Percentiles rank a stretch among this genome's conserved stretches.
Evolutionary conservation across 352 stramenopile species (phyloP).

Genomic region (Thraustochytrium striatum): DNA sequence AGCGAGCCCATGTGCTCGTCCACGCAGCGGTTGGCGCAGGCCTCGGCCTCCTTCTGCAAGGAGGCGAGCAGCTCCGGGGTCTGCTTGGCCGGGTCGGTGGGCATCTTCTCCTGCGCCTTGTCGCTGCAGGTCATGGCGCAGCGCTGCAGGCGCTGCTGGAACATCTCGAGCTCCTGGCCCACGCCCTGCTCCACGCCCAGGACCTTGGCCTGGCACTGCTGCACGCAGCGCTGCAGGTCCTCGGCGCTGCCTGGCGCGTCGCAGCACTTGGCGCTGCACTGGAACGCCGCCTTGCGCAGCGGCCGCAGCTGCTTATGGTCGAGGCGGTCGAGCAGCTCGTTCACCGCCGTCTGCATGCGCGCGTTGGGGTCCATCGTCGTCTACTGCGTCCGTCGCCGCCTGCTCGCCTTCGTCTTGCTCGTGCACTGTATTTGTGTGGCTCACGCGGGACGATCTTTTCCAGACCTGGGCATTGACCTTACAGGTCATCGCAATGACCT

Average conservation of each 20-base stretch:
- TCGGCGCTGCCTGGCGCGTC: not conserved
- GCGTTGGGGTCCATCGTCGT: slow-evolving; percentile 35
- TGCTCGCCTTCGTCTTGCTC: not conserved
- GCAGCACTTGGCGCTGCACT: slow-evolving; percentile 52
- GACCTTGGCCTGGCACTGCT: slow-evolving; percentile 30
- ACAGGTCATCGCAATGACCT: too few species aligned
- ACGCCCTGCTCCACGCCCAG: not conserved
- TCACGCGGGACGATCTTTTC: too few species aligned
- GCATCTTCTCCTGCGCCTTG: slow-evolving; percentile 45
- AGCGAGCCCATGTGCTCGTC: slow-evolving; percentile 24
- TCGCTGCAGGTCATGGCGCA: slow-evolving; percentile 48
- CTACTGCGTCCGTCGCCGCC: not conserved
- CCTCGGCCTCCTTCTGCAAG: slow-evolving; percentile 39
- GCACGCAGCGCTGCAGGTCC: slow-evolving; percentile 49
- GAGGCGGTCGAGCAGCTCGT: slow-evolving; percentile 3
- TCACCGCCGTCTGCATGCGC: slow-evolving; percentile 37
- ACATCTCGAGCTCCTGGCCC: slow-evolving; percentile 43
- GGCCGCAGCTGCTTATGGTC: slow-evolving; percentile 40
- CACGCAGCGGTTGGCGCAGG: slow-evolving; percentile 47
- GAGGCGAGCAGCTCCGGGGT: slow-evolving; percentile 41
- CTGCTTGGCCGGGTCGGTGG: slow-evolving; percentile 21
- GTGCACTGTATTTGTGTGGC: too few species aligned
- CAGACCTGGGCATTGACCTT: too few species aligned
- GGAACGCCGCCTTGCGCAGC: slow-evolving; percentile 47
- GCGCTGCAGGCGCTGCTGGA: slow-evolving; percentile 50